Evolutionary conservation across 768 basidiomycete genomes (phyloP), one percentile per base, ranked within the genome.

Genomic region (Tremella mesenterica): DNA sequence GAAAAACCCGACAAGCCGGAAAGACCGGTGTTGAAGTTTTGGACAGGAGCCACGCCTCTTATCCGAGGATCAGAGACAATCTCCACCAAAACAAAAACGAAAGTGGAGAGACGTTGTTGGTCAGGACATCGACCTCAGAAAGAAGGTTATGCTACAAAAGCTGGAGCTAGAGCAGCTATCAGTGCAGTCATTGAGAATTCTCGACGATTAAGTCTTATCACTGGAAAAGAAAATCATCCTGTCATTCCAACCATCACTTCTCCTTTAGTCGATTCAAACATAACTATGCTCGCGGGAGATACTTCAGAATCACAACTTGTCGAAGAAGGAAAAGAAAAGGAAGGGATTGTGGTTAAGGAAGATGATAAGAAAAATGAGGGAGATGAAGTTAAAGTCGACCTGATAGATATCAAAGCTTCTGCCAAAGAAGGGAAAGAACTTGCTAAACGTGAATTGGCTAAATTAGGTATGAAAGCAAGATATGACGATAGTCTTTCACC

Each of bases 121-220:
- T 50, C 18, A 25, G 57, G 57, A 1, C 47, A 45, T 33, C 28
- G 51, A 25, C 64, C 64, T 14, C 47, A 52, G 2, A 59, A 58
- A 18, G 59, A 60, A 6, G 47, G 48, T 21, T 58, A 33, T 28
- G 55, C 26, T 8, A 49, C 61, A 20, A 58, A 57, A 38, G 44
- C 23, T 20, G 65, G 57, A 13, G 65, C 65, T 10, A 33, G 48
- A 1, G 65, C 59, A 7, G 62, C 61, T n/a, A 63, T 67, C 21
- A 21, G 10, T 2, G 59, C 59, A 1, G 43, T 62, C n/a, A 55
- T 64, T 30, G 60, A 61, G 49, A 64, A 61, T 44, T 27, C 26
- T 7, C 9, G 47, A 30, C 38, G 38, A n/a, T n/a, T 41, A n/a
- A 41, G 38, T 41, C 38, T n/a, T 23, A 16, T 5, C 38, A 5